phyloP scores from a whole-genome alignment of 1,284 basidiomycete species.

The Cryptococcus sp. region DNA sequence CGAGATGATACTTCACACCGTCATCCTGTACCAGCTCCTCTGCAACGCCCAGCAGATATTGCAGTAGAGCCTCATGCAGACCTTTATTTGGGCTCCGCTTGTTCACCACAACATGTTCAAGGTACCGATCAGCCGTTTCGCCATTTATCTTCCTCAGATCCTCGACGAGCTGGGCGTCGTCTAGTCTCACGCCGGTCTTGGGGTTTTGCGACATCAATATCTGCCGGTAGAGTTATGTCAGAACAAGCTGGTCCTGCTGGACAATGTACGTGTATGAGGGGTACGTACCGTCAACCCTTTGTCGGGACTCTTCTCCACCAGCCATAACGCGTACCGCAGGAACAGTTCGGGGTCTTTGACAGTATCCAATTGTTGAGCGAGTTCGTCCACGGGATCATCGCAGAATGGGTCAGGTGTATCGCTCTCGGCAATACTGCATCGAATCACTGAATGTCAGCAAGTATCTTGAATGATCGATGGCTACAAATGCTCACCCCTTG shows the following conservation, averaged over 20 bases:
- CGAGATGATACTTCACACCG: constrained; percentile 51
- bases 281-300: constrained; percentile 67
- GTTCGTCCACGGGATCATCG: constrained; percentile 67
- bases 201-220: constrained; percentile 56
- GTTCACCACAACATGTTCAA: constrained; percentile 77
- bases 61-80: constrained; percentile 44
- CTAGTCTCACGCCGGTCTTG: constrained; percentile 60
- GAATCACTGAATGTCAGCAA: too few species aligned
- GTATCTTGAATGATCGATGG: too few species aligned
- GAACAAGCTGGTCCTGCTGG: not conserved
- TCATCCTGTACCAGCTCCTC: constrained; percentile 41
- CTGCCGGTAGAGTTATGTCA: constrained; percentile 20
- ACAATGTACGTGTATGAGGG: constrained; percentile 1
- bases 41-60: constrained; percentile 35
- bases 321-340: constrained; percentile 77
- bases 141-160: constrained; percentile 49
- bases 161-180: constrained; percentile 47
- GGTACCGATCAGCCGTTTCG: constrained; percentile 65
- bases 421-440: constrained; percentile 64
- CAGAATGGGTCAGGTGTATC: constrained; percentile 67
- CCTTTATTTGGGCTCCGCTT: constrained; percentile 59
- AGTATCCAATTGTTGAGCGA: constrained; percentile 65
- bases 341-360: constrained; percentile 65
- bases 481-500: constrained; percentile 62
- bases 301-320: constrained; percentile 68